Percentiles rank a stretch among this genome's conserved stretches.
Evolutionary conservation across 164 flowering plant genomes (phyloP).

Genomic region (Vitis riparia): DNA sequence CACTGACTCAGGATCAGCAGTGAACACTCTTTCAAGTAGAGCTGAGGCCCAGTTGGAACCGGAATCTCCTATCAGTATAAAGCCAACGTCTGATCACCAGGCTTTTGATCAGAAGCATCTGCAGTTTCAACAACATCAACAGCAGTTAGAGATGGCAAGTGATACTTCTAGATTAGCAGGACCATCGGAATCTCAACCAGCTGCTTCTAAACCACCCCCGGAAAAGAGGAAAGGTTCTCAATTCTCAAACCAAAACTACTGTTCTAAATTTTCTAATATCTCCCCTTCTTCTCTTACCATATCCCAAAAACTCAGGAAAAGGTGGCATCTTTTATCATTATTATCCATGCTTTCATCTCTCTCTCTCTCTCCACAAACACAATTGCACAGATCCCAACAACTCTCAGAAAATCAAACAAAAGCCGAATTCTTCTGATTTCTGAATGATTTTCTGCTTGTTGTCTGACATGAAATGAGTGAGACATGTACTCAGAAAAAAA

Average conservation of each 20-base stretch:
- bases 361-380: conserved; percentile 8
- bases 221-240: conserved; percentile 77
- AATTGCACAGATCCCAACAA: conserved; percentile 42
- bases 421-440: conserved; percentile 21
- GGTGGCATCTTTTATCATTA: conserved; percentile 25
- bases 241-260: background rate
- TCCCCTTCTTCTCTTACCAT: conserved; percentile 4
- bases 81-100: conserved; percentile 36
- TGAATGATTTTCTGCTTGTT: conserved; percentile 30
- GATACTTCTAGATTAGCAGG: conserved; percentile 43
- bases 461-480: conserved; percentile 32
- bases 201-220: conserved; percentile 40
- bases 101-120: conserved; percentile 34
- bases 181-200: conserved; percentile 35
- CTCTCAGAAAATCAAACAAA: conserved; percentile 31
- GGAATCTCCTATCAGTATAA: conserved; percentile 72
- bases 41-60: conserved; percentile 51
- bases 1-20: conserved; percentile 80
- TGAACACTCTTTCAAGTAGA: conserved; percentile 49
- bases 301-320: conserved; percentile 32
- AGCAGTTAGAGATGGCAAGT: conserved; percentile 46
- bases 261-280: conserved; percentile 3
- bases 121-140: conserved; percentile 34
- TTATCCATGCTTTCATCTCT: conserved; percentile 12
- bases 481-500: conserved; percentile 5